phyloP scores from a whole-genome alignment of 1,284 basidiomycete species.

The Clitocybe nebularis region DNA sequence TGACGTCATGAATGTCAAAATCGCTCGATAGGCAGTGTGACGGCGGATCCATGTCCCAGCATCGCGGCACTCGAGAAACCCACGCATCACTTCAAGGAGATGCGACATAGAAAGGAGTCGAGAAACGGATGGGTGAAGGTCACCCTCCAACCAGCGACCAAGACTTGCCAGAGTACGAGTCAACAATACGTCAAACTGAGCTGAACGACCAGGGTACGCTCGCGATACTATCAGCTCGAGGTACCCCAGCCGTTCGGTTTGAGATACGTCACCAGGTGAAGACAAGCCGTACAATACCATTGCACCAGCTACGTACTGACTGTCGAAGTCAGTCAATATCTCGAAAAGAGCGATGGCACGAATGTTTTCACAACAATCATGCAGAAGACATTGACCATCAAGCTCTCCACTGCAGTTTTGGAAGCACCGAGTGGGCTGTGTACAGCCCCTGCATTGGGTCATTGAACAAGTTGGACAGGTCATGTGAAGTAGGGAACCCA shows the following conservation, averaged over 20 bases:
- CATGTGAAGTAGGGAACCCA: slow-evolving; percentile 22
- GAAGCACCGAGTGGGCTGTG: slow-evolving; percentile 9
- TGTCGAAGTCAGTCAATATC: slow-evolving; percentile 32
- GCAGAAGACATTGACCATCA: slow-evolving; percentile 24
- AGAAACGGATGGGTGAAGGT: slow-evolving; percentile 9
- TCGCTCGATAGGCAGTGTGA: background rate
- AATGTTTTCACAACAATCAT: slow-evolving; percentile 30
- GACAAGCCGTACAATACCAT: slow-evolving; percentile 1
- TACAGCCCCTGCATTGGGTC: slow-evolving; percentile 32
- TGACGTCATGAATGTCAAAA: background rate
- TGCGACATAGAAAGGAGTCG: slow-evolving; percentile 14
- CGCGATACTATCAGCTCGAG: slow-evolving; percentile 9
- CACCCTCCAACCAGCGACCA: slow-evolving; percentile 8
- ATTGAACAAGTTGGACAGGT: slow-evolving; percentile 27
- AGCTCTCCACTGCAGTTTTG: slow-evolving; percentile 16
- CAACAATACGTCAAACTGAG: slow-evolving; percentile 7
- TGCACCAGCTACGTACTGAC: slow-evolving; percentile 22
- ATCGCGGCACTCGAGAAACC: slow-evolving; percentile 7
- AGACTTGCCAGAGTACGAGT: slow-evolving; percentile 5
- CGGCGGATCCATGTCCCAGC: slow-evolving; percentile 2
- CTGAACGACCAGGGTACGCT: background rate
- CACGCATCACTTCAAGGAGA: slow-evolving; percentile 14
- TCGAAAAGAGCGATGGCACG: slow-evolving; percentile 33
- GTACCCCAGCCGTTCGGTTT: slow-evolving; percentile 6
- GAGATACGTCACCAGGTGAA: slow-evolving; percentile 4